Base-by-base conservation (phyloP, 2,329 filamentous ascomycete genomes). In the Kalaharituber pfeilii region DNA sequence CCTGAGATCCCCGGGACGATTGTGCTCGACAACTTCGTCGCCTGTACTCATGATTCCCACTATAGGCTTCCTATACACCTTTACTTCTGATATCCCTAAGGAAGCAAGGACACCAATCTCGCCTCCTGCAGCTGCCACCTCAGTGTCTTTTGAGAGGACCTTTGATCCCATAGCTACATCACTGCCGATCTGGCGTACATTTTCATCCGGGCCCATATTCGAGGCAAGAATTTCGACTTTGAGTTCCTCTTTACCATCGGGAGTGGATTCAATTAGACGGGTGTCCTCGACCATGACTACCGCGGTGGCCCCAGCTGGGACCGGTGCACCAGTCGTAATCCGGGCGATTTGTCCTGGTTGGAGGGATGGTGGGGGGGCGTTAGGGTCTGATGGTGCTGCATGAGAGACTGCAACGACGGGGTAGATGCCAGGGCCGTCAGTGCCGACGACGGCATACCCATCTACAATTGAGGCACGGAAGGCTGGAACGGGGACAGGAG, bases 221-320 rank as follows among this genome's bases (percentile, higher is more conserved):
- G 81, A 79, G 0, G 86, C 86, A 1, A 94, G 72, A 33, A 98
- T 88, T 66, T 94, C 85, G 2, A 98, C 77, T 57, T 87, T 83
- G 50, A 81, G 81, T 67, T 98, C 91, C 69, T 98, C 91, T 51
- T 74, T 75, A 0, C 81, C 84, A 62, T 94, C 85, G 0, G 84
- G 80, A 0, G 86, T 91, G 68, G 78, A 79, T 1, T 77, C 80
- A 57, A 77, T 79, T 3, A 98, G 72, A 0, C 81, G 70, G 0
- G 91, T 98, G 65, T 95, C 91, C 69, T 98, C 91, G 0, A 98
- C 91, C 86, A 93, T 96, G 49, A 95, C 82, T 4, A 98, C 88
- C 0, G 89, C 82, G 25, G 86, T 94, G 1, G 91, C 86, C 0
- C 88, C 86, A 0, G 81, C 80, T 1, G 91, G 91, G 0, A 98